Conservation (phyloP, 2,329 filamentous ascomycete species). For the Rhynchosporium secalis region DNA sequence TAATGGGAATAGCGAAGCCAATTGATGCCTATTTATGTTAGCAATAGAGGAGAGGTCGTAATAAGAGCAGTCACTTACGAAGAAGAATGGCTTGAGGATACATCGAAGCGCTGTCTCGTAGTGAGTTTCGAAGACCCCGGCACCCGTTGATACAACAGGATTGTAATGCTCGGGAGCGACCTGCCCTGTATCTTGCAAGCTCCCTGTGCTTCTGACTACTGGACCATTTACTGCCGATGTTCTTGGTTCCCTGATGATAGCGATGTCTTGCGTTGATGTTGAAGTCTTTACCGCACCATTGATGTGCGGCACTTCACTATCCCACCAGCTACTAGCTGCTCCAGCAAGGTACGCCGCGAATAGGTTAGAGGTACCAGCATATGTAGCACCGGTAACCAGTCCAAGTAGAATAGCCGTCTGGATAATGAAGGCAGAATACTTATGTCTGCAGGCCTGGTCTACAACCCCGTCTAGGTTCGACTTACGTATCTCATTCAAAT, state of each 20-base stretch:
- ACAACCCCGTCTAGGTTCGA: neutral
- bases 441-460: neutral
- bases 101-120: conserved; percentile 38
- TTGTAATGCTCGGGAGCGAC: neutral
- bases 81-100: conserved; percentile 60
- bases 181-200: neutral
- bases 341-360: conserved; percentile 54
- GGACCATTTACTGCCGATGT: neutral
- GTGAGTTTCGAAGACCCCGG: conserved; percentile 34
- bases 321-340: conserved; percentile 41
- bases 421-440: conserved; percentile 25
- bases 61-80: conserved; percentile 47
- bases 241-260: neutral
- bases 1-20: conserved; percentile 77
- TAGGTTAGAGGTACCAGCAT: conserved; percentile 51
- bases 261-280: neutral
- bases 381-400: conserved; percentile 38
- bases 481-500: neutral
- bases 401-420: conserved; percentile 24
- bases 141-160: conserved; percentile 1
- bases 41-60: neutral
- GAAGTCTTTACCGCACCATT: neutral
- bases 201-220: neutral
- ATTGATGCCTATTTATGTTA: conserved; percentile 53
- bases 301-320: conserved; percentile 10